These are phyloP conservation scores for Pleurotus tuoliensis DNA, from an alignment of 768 basidiomycete genomes.

Conservation along the genomic window DNA sequence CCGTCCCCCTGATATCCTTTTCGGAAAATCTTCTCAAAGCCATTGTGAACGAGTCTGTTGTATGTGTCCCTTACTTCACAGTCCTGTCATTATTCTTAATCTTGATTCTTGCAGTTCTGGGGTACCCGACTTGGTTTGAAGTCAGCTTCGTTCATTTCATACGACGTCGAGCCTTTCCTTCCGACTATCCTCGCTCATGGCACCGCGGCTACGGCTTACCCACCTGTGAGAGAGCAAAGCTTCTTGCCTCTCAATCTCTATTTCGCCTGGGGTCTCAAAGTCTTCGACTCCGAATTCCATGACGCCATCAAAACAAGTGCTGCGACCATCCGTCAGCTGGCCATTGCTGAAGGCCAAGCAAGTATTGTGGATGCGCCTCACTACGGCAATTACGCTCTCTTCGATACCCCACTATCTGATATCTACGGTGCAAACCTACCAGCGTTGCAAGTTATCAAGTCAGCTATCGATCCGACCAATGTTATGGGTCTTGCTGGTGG, in stretches of 20 bases:
- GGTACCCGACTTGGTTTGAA: slow-evolving; percentile 27
- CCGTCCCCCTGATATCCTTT: slow-evolving; percentile 35
- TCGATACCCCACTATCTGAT: slow-evolving; percentile 41
- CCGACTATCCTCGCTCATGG: slow-evolving; percentile 35
- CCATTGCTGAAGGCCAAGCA: slow-evolving; percentile 34
- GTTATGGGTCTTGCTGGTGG: slow-evolving; percentile 70
- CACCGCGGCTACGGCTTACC: slow-evolving; percentile 39
- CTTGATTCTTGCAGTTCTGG: slow-evolving; percentile 37
- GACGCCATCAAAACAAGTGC: slow-evolving; percentile 35
- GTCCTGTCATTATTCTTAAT: neutral
- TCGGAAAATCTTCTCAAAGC: slow-evolving; percentile 33
- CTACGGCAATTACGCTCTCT: slow-evolving; percentile 62
- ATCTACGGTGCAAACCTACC: slow-evolving; percentile 51
- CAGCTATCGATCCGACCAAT: slow-evolving; percentile 47
- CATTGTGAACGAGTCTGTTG: slow-evolving; percentile 40
- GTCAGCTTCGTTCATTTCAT: slow-evolving; percentile 31
- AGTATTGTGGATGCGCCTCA: slow-evolving; percentile 31
- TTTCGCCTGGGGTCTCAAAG: slow-evolving; percentile 16
- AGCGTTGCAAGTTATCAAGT: slow-evolving; percentile 35
- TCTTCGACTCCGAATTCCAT: slow-evolving; percentile 27
- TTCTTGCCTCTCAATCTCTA: slow-evolving; percentile 25
- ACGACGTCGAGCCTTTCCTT: slow-evolving; percentile 51
- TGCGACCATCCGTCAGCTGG: slow-evolving; percentile 34
- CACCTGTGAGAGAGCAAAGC: slow-evolving; percentile 23
- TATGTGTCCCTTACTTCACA: slow-evolving; percentile 13